Evolutionary conservation across 352 stramenopile species (phyloP), one percentile per base, ranked within the genome.

Genomic region (Aphanomyces invadans): DNA sequence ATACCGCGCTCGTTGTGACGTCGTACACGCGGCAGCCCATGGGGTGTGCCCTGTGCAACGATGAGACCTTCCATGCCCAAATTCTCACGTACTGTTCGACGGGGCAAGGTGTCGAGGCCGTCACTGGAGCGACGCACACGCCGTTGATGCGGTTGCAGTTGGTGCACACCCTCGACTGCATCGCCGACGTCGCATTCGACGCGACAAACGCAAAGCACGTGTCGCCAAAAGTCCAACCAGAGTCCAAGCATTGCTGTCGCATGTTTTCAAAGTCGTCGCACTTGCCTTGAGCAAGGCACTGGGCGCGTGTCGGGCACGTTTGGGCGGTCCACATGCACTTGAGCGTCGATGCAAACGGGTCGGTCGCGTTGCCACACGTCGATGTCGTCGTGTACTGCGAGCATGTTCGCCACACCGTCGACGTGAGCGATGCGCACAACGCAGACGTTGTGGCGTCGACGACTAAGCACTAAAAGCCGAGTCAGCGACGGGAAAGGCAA

Each of bases 191-290:
- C 9, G 25, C 33, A n/a, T 57, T 57, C 2, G 17, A 38, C 10
- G 21, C 55, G 17, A 49, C 33, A 17, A 12, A 48, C 29, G 39
- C 55, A 12, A 19, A 31, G 55, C 55, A 63, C 26, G 55, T 63
- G 55, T 63, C 55, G 1, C 55, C 55, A 19, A 51, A 63, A 3
- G 55, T 51, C 55, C 55, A 63, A 21, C 55, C 55, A 19, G 33
- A 21, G 55, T 63, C 55, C 17, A 49, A 10, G 26, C 55, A 63
- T 36, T 28, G 4, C 17, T 17, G 23, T 7, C 55, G 55, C n/a
- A 44, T 49, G 55, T 63, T 45, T 31, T 48, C 32, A 10, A 25
- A 12, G 55, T 63, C 55, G 21, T 63, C 45, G 55, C 55, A 63
- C 36, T 31, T 49, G 55, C 55, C 55, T 51, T 63, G 55, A 11